phyloP scores from a whole-genome alignment of 768 basidiomycete species.

The Leccinum fibrillosum region DNA sequence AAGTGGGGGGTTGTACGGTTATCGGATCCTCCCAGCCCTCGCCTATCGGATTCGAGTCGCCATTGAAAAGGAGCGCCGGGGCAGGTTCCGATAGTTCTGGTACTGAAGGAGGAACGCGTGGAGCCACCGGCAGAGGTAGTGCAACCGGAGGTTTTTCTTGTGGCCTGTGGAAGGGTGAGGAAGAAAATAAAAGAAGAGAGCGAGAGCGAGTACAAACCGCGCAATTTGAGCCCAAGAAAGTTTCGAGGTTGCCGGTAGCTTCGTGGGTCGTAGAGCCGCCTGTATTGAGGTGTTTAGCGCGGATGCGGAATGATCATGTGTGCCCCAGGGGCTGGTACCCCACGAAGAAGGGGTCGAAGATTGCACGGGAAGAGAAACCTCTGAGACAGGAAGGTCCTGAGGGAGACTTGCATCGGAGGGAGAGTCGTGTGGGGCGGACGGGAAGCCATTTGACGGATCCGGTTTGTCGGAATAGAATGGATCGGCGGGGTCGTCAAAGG shows the following conservation, averaged over 20 bases:
- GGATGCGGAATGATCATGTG: constrained; percentile 36
- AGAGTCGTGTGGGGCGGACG: constrained; percentile 12
- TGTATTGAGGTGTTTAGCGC: constrained; percentile 22
- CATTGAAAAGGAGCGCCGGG: constrained; percentile 27
- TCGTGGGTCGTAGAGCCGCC: constrained; percentile 32
- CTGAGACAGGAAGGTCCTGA: constrained; percentile 12
- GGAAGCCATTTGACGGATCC: constrained; percentile 14
- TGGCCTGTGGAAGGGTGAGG: constrained; percentile 38
- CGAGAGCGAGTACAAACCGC: constrained; percentile 33
- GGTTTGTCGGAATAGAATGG: constrained; percentile 11
- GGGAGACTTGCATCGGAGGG: constrained; percentile 9
- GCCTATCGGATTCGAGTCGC: constrained; percentile 34
- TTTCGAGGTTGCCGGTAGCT: constrained; percentile 70
- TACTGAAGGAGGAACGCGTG: constrained; percentile 14
- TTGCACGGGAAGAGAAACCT: constrained; percentile 9
- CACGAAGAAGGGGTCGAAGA: constrained; percentile 33
- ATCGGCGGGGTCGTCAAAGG: constrained; percentile 21
- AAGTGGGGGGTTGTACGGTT: constrained; percentile 61
- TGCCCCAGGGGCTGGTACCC: constrained; percentile 30
- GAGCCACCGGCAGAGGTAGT: constrained; percentile 33
- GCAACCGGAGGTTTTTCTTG: constrained; percentile 60
- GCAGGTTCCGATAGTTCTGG: constrained; percentile 24
- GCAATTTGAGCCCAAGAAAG: constrained; percentile 87
- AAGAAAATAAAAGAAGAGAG: neutral
- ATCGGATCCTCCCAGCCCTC: constrained; percentile 72